These are phyloP conservation scores for Pythium monospermum DNA, from an alignment of 352 stramenopile genomes.

Conservation along the genomic window DNA sequence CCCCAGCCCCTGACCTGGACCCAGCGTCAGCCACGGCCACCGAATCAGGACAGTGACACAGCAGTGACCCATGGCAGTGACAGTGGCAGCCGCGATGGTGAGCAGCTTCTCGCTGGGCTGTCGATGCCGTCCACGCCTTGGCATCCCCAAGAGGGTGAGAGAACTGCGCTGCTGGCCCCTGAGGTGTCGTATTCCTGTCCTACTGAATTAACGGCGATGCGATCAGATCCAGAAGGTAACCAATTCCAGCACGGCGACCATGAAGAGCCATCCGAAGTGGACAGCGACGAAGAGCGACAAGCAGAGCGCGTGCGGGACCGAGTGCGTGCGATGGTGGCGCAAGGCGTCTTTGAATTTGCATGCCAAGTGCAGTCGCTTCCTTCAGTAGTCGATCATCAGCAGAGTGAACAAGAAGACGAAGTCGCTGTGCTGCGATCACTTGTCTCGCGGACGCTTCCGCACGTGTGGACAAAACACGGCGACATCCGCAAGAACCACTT, in stretches of 20 bases:
- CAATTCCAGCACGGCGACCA: neutral
- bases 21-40: too few species aligned
- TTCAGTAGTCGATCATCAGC: too few species aligned
- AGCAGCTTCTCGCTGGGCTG: too few species aligned
- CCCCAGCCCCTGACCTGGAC: too few species aligned
- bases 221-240: neutral
- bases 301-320: constrained; percentile 2
- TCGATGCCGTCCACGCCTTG: too few species aligned
- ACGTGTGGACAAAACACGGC: constrained; percentile 10
- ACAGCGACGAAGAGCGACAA: constrained; percentile 19
- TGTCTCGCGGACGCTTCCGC: constrained; percentile 6
- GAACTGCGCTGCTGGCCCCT: too few species aligned
- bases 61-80: too few species aligned
- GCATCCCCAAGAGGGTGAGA: too few species aligned
- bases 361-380: constrained; percentile 8
- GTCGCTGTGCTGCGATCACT: neutral
- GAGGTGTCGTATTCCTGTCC: too few species aligned
- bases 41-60: too few species aligned
- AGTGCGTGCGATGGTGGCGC: neutral
- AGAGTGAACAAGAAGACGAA: neutral
- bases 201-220: too few species aligned
- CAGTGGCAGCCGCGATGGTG: too few species aligned
- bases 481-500: constrained; percentile 8
- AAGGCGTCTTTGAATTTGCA: constrained; percentile 8
- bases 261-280: neutral